phyloP scores from a whole-genome alignment of 257 asterid species.

The Salvia splendens region DNA sequence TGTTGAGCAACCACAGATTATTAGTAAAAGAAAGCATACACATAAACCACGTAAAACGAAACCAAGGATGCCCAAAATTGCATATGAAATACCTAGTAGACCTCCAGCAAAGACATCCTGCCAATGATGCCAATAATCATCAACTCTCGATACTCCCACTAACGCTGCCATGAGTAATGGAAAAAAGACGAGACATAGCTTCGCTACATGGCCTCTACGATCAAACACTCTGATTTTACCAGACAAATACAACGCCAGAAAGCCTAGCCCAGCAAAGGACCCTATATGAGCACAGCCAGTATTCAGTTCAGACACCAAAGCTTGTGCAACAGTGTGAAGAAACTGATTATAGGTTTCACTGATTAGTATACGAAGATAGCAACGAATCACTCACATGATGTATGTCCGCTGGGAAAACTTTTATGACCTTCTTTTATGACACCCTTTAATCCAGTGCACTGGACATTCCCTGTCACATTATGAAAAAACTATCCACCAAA shows the following conservation, averaged over 20 bases:
- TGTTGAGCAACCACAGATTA: slow-evolving; percentile 33
- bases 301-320: not conserved
- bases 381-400: slow-evolving; percentile 66
- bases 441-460: slow-evolving; percentile 70
- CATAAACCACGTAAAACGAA: slow-evolving; percentile 7
- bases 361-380: slow-evolving; percentile 19
- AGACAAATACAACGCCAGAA: slow-evolving; percentile 71
- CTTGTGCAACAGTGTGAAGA: slow-evolving; percentile 16
- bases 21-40: slow-evolving; percentile 14
- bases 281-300: slow-evolving; percentile 50
- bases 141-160: slow-evolving; percentile 84
- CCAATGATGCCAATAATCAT: slow-evolving; percentile 92
- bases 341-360: not conserved
- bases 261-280: slow-evolving; percentile 90
- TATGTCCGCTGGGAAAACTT: slow-evolving; percentile 96
- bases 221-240: slow-evolving; percentile 75
- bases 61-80: slow-evolving; percentile 9
- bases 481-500: slow-evolving; percentile 62
- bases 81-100: slow-evolving; percentile 50
- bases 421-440: slow-evolving; percentile 92
- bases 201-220: slow-evolving; percentile 74
- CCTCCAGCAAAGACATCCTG: slow-evolving; percentile 81
- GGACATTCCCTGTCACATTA: slow-evolving; percentile 71
- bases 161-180: slow-evolving; percentile 76
- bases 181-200: slow-evolving; percentile 61